Evolutionary conservation across 2,329 filamentous ascomycete species (phyloP), one percentile per base, ranked within the genome.

Genomic region (Colletotrichum plurivorum): DNA sequence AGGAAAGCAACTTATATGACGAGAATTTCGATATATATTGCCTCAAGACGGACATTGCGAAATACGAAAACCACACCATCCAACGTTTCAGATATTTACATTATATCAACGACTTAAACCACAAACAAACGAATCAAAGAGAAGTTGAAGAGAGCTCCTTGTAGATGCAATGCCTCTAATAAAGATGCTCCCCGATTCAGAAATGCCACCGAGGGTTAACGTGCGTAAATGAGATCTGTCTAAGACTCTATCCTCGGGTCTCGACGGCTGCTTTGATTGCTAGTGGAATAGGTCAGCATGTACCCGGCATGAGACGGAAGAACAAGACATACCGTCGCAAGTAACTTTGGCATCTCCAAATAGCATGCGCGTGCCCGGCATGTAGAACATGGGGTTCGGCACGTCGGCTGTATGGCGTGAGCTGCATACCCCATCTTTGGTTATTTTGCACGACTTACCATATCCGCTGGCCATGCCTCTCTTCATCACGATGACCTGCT

Each of bases 401-500:
- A 97, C 93, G 81, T 97, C 94, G 20, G 94, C 92, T 93, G 73
- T 45, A 36, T 25, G 48, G 49, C 39, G 60, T 48, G 45, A 31
- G 54, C 68, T 5, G 6, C 10, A 25, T 13, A 12, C 5, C 1
- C 2, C 18, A 20, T 18, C 10, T 20, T 8, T 5, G 6, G 12
- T 36, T 12, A 20, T 4, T 18, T 15, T 8, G 1, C 22, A 48
- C 41, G 53, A 81, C 89, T 82, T 75, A 92, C 91, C 93, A 79
- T 97, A 97, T 71, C 94, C 94, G 77, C 92, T 95, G 5, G 92
- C 92, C 92, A 97, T 91, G 58, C 94, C 92, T 68, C 94, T 86
- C 87, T 97, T 97, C 94, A 97, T 97, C 12, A 97, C 92, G 61
- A 97, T 89, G 1, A 96, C 93, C 77, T 95, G 91, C 84, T 97